Conservation (phyloP, 345 rosid species). For the Diplotaxis tenuifolia region DNA sequence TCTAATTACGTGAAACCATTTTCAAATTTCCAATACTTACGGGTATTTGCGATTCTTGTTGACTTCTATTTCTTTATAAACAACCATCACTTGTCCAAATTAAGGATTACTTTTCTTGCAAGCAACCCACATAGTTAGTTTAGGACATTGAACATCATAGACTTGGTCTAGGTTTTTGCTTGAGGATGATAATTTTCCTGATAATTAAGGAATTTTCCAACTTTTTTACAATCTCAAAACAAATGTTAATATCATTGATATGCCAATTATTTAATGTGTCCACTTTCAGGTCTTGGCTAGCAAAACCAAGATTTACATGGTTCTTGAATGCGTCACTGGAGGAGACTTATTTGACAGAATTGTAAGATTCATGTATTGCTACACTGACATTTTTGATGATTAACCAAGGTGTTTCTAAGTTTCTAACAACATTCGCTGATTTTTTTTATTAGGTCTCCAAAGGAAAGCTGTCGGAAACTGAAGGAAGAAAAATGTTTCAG, state of each 20-base stretch:
- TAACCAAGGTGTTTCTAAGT: not conserved
- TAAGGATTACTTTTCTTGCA: conserved; percentile 2
- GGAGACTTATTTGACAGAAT: conserved; percentile 84
- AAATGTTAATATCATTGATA: not conserved
- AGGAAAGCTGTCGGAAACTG: conserved; percentile 62
- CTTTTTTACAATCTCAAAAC: too few species aligned
- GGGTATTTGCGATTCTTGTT: not conserved
- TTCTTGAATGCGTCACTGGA: conserved; percentile 74
- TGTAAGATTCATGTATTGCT: conserved; percentile 42
- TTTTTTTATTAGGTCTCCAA: conserved; percentile 51
- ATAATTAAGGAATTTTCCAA: not conserved
- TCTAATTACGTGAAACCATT: not conserved
- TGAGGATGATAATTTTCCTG: not conserved
- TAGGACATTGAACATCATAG: not conserved
- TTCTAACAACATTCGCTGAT: not conserved
- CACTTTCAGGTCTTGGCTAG: conserved; percentile 78
- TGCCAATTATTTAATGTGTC: not conserved
- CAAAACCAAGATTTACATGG: conserved; percentile 83
- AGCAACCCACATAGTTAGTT: conserved; percentile 8
- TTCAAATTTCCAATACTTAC: not conserved
- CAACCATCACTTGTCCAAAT: not conserved
- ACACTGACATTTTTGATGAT: not conserved
- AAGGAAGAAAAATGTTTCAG: conserved; percentile 80
- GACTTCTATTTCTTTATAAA: not conserved
- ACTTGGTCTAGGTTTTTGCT: conserved; percentile 9